Conservation (phyloP, 2,329 filamentous ascomycete genomes). For the Penicillium polonicum region DNA sequence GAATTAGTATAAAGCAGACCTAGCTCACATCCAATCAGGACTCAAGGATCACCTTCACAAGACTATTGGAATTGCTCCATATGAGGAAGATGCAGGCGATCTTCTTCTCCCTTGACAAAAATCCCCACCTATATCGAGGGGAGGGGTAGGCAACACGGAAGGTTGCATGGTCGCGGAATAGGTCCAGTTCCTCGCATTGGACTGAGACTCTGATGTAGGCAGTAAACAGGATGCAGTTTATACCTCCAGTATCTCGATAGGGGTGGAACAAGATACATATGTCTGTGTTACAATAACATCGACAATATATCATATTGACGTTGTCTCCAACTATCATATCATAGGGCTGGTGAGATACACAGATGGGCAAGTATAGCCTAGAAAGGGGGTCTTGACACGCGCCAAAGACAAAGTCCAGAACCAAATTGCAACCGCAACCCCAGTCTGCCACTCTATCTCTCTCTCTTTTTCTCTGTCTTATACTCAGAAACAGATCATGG, state of each 20-base stretch:
- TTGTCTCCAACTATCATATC: not conserved
- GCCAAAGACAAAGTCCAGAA: not conserved
- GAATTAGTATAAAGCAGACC: slow-evolving; percentile 10
- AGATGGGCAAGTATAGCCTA: not conserved
- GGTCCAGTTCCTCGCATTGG: not conserved
- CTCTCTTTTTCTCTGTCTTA: not conserved
- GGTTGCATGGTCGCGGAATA: slow-evolving; percentile 1
- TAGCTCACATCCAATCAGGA: slow-evolving; percentile 11
- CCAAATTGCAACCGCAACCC: slow-evolving; percentile 4
- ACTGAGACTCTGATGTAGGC: not conserved
- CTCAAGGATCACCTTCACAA: slow-evolving; percentile 11
- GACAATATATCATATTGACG: not conserved
- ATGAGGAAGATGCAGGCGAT: slow-evolving; percentile 10
- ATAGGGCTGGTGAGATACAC: not conserved
- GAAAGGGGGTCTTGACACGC: not conserved
- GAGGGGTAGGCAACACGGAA: slow-evolving; percentile 7
- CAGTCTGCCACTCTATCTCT: not conserved
- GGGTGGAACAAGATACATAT: not conserved
- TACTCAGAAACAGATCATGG: not conserved
- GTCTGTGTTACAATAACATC: not conserved
- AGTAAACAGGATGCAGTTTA: not conserved
- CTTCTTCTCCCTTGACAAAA: slow-evolving; percentile 1
- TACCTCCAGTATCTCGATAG: not conserved
- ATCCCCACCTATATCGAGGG: not conserved
- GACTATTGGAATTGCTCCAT: slow-evolving; percentile 16